Conservation (phyloP, 2,329 filamentous ascomycete species). For the Colletotrichum nymphaeae region DNA sequence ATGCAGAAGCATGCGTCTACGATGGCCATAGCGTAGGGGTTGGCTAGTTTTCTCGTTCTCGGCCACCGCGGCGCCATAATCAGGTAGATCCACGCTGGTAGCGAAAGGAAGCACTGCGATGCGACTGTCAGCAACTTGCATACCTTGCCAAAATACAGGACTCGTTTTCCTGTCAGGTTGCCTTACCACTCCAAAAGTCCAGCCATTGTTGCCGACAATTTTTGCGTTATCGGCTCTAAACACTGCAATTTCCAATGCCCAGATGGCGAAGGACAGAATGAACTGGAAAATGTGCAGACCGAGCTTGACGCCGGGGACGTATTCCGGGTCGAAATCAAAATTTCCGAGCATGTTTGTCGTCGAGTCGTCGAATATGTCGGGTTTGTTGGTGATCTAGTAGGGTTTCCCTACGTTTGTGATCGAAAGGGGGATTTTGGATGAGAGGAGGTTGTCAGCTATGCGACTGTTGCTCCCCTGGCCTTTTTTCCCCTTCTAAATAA, state of each 20-base stretch:
- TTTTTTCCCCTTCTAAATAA: slow-evolving; percentile 29
- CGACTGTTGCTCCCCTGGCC: slow-evolving; percentile 26
- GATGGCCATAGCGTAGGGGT: slow-evolving; percentile 70
- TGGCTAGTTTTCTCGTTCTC: slow-evolving; percentile 69
- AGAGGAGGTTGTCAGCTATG: slow-evolving; percentile 24
- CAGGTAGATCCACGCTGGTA: slow-evolving; percentile 74
- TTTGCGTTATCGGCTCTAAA: slow-evolving; percentile 60
- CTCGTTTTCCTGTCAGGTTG: slow-evolving; percentile 12
- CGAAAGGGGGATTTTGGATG: slow-evolving; percentile 20
- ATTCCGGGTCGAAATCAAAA: slow-evolving; percentile 65
- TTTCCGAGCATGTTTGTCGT: slow-evolving; percentile 54
- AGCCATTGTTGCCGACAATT: slow-evolving; percentile 69
- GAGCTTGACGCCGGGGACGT: slow-evolving; percentile 67
- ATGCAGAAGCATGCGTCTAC: slow-evolving; percentile 69
- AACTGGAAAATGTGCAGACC: slow-evolving; percentile 67
- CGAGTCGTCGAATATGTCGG: background rate
- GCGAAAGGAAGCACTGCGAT: slow-evolving; percentile 71
- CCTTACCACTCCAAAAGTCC: slow-evolving; percentile 73
- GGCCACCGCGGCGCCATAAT: slow-evolving; percentile 73
- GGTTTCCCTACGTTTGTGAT: slow-evolving; percentile 13
- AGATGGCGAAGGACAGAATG: slow-evolving; percentile 64
- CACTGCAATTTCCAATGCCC: slow-evolving; percentile 69
- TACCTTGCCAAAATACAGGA: background rate
- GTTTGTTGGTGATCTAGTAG: background rate
- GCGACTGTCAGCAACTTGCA: slow-evolving; percentile 17